A percentile compares a stretch with the other conserved stretches of the same genome.
Conservation (phyloP, 1,284 basidiomycete genomes). For the Tausonia pullulans region DNA sequence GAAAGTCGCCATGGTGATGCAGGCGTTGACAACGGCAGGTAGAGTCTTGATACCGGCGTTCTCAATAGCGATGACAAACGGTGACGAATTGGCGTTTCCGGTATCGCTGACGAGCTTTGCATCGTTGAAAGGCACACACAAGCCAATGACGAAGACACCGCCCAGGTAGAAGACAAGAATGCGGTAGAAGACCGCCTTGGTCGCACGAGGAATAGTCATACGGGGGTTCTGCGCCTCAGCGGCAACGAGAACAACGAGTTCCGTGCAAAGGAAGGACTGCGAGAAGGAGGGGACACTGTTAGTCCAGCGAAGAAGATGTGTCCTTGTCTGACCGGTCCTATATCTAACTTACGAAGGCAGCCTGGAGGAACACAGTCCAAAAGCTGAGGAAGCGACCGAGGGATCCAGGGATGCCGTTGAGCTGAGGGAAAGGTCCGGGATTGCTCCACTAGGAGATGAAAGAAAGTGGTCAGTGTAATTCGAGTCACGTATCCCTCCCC, state of each 20-base stretch:
- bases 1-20: slow-evolving; percentile 71
- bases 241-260: slow-evolving; percentile 23
- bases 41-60: slow-evolving; percentile 58
- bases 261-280: slow-evolving; percentile 23
- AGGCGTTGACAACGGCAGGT: slow-evolving; percentile 73
- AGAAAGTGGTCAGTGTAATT: too few relatives aligned
- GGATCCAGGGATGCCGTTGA: slow-evolving; percentile 5
- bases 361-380: slow-evolving; percentile 18
- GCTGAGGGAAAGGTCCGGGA: slow-evolving; percentile 18
- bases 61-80: slow-evolving; percentile 32
- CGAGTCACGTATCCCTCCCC: too few relatives aligned
- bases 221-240: slow-evolving; percentile 29
- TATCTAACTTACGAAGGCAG: slow-evolving; percentile 20
- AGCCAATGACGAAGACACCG: slow-evolving; percentile 16
- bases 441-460: slow-evolving; percentile 40
- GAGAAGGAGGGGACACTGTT: slow-evolving; percentile 34
- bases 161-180: slow-evolving; percentile 55
- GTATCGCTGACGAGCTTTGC: slow-evolving; percentile 41
- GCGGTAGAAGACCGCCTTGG: slow-evolving; percentile 52
- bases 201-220: slow-evolving; percentile 52
- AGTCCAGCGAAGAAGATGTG: slow-evolving; percentile 41
- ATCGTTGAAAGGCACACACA: slow-evolving; percentile 32
- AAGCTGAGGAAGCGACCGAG: slow-evolving; percentile 22
- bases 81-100: slow-evolving; percentile 52
- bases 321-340: too few relatives aligned